These are phyloP conservation scores for Eucalyptus sideroxylon DNA, from an alignment of 345 rosid genomes.

Conservation along the genomic window DNA sequence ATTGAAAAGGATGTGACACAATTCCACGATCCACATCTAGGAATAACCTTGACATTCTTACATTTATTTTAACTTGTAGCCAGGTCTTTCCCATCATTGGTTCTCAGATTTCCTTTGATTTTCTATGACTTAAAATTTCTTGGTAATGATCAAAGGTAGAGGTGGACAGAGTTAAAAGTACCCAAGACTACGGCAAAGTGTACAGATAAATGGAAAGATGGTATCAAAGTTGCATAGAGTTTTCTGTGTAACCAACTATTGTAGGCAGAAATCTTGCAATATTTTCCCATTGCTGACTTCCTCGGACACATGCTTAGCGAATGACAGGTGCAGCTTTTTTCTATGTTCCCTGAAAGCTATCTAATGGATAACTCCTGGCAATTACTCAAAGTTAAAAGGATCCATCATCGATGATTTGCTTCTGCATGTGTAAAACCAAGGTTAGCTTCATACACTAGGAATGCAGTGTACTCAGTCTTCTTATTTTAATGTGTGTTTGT, in stretches of 20 bases:
- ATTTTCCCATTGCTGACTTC: background rate
- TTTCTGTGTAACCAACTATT: background rate
- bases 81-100: background rate
- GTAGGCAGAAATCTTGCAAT: background rate
- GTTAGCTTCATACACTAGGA: background rate
- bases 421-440: background rate
- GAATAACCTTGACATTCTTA: background rate
- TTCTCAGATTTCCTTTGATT: background rate
- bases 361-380: background rate
- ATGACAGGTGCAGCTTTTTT: background rate
- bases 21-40: background rate
- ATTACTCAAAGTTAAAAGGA: background rate
- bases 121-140: background rate
- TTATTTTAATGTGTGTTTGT: background rate
- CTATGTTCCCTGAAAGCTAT: background rate
- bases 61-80: background rate
- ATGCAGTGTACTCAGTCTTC: background rate
- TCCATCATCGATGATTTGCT: background rate
- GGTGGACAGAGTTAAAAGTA: background rate
- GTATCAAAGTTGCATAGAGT: background rate
- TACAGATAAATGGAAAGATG: background rate
- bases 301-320: background rate
- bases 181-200: background rate
- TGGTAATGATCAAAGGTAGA: background rate
- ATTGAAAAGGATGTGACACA: background rate